Evolutionary conservation across 495 filamentous ascomycete species (phyloP), one percentile per base, ranked within the genome.

Genomic region (Delitschia confertaspora): DNA sequence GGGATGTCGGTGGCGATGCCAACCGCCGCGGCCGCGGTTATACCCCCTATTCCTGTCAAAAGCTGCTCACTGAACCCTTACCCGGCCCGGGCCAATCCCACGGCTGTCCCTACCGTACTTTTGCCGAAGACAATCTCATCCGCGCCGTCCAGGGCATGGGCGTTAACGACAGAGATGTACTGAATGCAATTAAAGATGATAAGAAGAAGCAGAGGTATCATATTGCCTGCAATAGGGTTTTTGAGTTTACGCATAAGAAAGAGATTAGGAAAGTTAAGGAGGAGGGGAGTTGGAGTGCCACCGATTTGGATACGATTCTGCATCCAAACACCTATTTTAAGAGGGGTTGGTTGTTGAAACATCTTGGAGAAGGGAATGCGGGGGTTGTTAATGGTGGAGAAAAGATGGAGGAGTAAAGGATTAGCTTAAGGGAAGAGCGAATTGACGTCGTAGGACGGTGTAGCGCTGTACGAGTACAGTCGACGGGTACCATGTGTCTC

Each of bases 301-400:
- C 75, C 4, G 82, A 93, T 57, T 70, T 93, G 24, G 91, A 95
- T 65, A 96, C 88, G 1, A 95, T 99, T 53, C 81, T 93, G 14
- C 93, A 99, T 62, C 93, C 93, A 7, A 99, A 99, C 62, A 86
- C 87, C 42, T 99, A 95, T 63, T 96, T 96, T 64, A 89, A 91
- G 70, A 74, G 88, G 48, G 89, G 85, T 58, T 96, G 84, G 62
- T 53, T 93, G 53, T 63, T 96, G 33, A 94, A 85, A 72, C 79
- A 87, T 56, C 59, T 82, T 21, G 74, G 68, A 13, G 62, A 63
- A 49, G 60, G 53, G 27, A 57, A 57, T 53, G 53, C 21, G 19
- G 53, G 53, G 17, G 25, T 57, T 2, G 53, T 49, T 23, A n/a
- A n/a, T n/a, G 43, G 41, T 14, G 43, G 42, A n/a, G 45, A 47